A percentile compares a stretch with the other conserved stretches of the same genome.
Conservation (phyloP, 495 filamentous ascomycete genomes). For the Annulohypoxylon stygium region DNA sequence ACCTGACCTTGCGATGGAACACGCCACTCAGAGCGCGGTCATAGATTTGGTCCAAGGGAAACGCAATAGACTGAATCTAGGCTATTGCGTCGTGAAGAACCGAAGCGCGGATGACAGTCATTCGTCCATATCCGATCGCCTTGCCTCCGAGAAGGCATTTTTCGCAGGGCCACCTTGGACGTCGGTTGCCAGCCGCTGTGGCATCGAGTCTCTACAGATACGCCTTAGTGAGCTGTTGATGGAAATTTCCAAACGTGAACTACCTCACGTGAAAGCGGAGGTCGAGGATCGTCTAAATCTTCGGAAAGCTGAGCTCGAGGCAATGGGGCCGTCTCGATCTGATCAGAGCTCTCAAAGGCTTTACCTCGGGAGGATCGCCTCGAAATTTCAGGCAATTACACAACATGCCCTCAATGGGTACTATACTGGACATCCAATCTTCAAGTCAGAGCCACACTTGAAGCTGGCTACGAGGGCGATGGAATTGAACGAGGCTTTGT, state of each 20-base stretch:
- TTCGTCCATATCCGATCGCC: conserved; percentile 42
- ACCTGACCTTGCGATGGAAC: conserved; percentile 65
- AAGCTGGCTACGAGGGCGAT: neutral
- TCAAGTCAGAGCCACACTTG: conserved; percentile 33
- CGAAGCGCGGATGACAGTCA: conserved; percentile 53
- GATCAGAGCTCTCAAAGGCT: conserved; percentile 46
- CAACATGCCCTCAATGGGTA: conserved; percentile 44
- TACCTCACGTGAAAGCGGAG: conserved; percentile 30
- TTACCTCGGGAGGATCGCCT: conserved; percentile 56
- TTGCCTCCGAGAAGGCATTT: conserved; percentile 48
- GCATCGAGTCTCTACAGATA: conserved; percentile 25
- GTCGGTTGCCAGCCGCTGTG: conserved; percentile 26
- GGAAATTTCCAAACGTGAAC: conserved; percentile 8
- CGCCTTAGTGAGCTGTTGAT: conserved; percentile 35
- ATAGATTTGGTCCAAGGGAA: conserved; percentile 59
- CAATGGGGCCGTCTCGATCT: conserved; percentile 10
- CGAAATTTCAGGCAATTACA: conserved; percentile 54
- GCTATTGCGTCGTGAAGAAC: conserved; percentile 67
- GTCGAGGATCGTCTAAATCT: neutral
- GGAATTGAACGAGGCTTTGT: conserved; percentile 55
- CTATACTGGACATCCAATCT: conserved; percentile 56
- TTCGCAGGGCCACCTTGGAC: conserved; percentile 43
- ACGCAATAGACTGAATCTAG: conserved; percentile 55
- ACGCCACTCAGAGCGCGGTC: conserved; percentile 58
- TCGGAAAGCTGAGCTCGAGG: neutral